A percentile compares a stretch with the other conserved stretches of the same genome.
These are phyloP conservation scores for Hevea brasiliensis DNA, from an alignment of 345 rosid genomes.

Conservation along the genomic window DNA sequence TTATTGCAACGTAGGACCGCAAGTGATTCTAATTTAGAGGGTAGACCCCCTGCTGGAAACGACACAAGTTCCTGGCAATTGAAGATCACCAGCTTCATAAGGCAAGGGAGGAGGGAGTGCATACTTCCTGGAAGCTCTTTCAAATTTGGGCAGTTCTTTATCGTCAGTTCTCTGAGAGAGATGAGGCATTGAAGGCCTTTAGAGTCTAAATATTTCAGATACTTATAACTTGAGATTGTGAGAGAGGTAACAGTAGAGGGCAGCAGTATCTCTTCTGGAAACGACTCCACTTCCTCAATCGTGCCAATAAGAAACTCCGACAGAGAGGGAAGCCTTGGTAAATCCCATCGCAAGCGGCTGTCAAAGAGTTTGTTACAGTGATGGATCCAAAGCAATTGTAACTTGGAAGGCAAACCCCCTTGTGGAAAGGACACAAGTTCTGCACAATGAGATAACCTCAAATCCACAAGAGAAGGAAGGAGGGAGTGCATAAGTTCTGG, in stretches of 20 bases:
- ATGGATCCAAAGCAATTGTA: neutral
- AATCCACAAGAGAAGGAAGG: constrained; percentile 8
- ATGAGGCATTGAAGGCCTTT: neutral
- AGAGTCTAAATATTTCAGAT: neutral
- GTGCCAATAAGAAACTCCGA: neutral
- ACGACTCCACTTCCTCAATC: constrained; percentile 1
- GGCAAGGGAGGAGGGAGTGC: neutral
- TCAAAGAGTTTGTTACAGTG: constrained; percentile 8
- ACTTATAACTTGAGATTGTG: neutral
- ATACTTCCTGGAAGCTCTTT: neutral
- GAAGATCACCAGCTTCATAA: neutral
- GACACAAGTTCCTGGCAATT: constrained; percentile 1
- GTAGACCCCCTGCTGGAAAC: neutral
- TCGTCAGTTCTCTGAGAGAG: neutral
- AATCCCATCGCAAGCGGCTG: constrained; percentile 9
- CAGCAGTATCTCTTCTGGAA: constrained; percentile 9
- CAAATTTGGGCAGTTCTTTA: neutral
- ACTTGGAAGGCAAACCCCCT: neutral
- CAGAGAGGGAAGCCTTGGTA: constrained; percentile 10
- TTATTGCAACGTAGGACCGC: neutral
- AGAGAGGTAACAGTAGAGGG: neutral
- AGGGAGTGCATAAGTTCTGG: constrained; percentile 7
- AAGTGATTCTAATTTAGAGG: neutral
- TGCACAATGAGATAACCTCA: neutral
- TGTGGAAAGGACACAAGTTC: neutral